Conservation (phyloP, 23 red algal genomes). For the Gracilaria gracilis region DNA sequence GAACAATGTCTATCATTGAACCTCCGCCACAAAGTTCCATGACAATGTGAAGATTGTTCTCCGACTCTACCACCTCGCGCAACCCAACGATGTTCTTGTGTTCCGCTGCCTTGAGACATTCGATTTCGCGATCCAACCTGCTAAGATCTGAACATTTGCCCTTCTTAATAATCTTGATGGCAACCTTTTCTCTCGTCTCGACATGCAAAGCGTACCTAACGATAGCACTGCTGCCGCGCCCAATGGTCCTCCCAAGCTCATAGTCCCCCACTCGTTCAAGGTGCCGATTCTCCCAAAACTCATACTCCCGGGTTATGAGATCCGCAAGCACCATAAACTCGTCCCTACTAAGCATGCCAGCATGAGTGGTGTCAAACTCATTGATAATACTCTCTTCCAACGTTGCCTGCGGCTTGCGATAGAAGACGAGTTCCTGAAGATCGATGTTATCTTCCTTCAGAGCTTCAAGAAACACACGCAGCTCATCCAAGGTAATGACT, state of each 20-base stretch:
- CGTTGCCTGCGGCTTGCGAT: conserved; percentile 65
- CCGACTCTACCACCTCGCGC: conserved; percentile 90
- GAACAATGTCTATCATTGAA: conserved; percentile 86
- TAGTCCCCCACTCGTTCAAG: conserved; percentile 92
- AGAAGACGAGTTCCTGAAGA: conserved; percentile 85
- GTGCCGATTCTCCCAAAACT: conserved; percentile 93
- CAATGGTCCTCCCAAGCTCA: conserved; percentile 90
- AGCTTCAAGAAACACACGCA: conserved; percentile 80
- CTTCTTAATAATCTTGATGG: conserved; percentile 95
- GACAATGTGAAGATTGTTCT: conserved; percentile 83
- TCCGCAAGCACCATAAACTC: conserved; percentile 99
- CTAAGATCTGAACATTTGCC: conserved; percentile 94
- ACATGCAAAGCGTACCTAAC: conserved; percentile 87
- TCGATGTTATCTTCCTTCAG: conserved; percentile 89
- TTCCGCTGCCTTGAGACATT: conserved; percentile 79
- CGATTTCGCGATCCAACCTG: conserved; percentile 94
- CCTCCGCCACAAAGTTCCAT: conserved; percentile 98
- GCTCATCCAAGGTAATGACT: conserved; percentile 78
- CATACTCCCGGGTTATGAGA: conserved; percentile 95
- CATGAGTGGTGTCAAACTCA: conserved; percentile 89
- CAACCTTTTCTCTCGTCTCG: conserved; percentile 76
- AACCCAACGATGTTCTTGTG: conserved; percentile 93
- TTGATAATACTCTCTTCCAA: conserved; percentile 87
- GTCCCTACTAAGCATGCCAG: conserved; percentile 74
- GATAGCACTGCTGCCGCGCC: conserved; percentile 82